phyloP scores from a whole-genome alignment of 1,139 yeast genomes.

The Torulaspora pretoriensis region DNA sequence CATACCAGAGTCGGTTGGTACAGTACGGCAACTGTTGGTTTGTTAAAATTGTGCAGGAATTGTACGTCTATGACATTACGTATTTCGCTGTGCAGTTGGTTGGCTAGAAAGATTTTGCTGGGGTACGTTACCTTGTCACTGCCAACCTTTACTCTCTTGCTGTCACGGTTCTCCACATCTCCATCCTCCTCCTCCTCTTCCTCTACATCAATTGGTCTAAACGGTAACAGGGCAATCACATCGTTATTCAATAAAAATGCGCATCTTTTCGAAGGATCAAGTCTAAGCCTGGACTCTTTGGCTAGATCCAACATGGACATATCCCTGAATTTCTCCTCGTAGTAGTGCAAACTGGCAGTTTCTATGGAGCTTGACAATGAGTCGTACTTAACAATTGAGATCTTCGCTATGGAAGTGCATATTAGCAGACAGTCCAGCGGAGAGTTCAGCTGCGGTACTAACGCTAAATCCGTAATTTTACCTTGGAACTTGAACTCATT shows the following conservation, averaged over 20 bases:
- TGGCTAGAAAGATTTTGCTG: conserved; percentile 50
- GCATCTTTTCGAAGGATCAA: conserved; percentile 65
- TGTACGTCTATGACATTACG: conserved; percentile 63
- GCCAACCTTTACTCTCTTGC: conserved; percentile 6
- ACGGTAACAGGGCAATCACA: conserved; percentile 69
- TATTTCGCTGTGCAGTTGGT: conserved; percentile 53
- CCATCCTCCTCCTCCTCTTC: conserved; percentile 33
- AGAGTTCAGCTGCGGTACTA: conserved; percentile 50
- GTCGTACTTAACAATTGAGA: conserved; percentile 76
- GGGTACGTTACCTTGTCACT: conserved; percentile 14
- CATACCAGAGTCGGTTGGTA: conserved; percentile 64
- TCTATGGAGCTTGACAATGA: conserved; percentile 46
- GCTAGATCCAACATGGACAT: conserved; percentile 45
- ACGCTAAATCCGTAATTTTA: conserved; percentile 53
- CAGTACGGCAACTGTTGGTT: conserved; percentile 74
- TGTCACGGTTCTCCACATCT: conserved; percentile 22
- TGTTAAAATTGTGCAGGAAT: conserved; percentile 66
- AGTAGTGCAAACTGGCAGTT: conserved; percentile 81
- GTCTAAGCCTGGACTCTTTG: conserved; percentile 47
- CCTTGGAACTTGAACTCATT: conserved; percentile 74
- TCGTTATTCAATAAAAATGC: conserved; percentile 68
- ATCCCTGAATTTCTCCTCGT: conserved; percentile 63
- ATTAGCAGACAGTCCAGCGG: conserved; percentile 58
- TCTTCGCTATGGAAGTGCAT: conserved; percentile 70
- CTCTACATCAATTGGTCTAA: conserved; percentile 17